Conservation (phyloP, 2,329 filamentous ascomycete species). For the Penicillium sp. region DNA sequence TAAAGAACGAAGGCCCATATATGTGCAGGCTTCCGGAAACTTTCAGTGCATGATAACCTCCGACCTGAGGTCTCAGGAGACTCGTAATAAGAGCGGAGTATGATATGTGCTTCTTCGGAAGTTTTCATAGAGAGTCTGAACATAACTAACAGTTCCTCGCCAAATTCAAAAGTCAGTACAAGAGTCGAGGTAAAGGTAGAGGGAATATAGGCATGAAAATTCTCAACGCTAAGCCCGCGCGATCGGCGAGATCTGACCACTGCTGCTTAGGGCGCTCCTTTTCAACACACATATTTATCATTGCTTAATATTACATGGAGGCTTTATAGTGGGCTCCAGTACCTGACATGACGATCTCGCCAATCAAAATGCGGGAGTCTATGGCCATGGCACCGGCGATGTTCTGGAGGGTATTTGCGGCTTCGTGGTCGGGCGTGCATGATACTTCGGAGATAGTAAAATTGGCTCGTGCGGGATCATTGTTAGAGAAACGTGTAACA, state of each 20-base stretch:
- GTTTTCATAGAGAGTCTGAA: no score
- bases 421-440: constrained; percentile 26
- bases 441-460: constrained; percentile 31
- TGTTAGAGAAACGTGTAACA: not conserved
- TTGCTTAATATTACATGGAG: constrained; percentile 15
- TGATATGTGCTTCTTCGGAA: no score
- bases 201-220: constrained; percentile 17
- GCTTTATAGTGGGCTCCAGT: constrained; percentile 17
- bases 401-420: constrained; percentile 32
- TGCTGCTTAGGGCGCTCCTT: constrained; percentile 17
- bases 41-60: no score
- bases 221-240: constrained; percentile 14
- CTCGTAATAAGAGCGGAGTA: not conserved
- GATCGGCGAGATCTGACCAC: constrained; percentile 15
- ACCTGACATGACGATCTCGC: constrained; percentile 45
- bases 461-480: constrained; percentile 21
- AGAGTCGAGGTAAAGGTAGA: constrained; percentile 17
- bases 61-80: not conserved
- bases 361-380: constrained; percentile 42
- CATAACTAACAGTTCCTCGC: not conserved
- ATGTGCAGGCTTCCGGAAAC: no score
- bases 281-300: constrained; percentile 20
- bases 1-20: no score
- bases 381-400: constrained; percentile 21
- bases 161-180: constrained; percentile 13